Evolutionary conservation across 2,329 filamentous ascomycete species (phyloP), one percentile per base, ranked within the genome.

Genomic region (Decorospora gaudefroyi): DNA sequence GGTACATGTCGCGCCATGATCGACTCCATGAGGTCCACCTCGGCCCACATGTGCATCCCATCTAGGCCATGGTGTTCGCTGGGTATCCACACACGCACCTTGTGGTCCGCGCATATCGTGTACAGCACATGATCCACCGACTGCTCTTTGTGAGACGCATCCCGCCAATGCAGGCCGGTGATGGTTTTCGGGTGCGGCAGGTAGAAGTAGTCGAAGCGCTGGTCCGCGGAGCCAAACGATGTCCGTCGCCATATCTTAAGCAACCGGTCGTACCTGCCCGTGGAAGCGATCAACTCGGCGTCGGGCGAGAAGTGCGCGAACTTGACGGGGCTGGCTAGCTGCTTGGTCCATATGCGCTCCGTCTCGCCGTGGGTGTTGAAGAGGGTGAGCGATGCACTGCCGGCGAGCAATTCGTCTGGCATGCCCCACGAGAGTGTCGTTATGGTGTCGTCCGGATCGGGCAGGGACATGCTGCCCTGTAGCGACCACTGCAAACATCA

Each of bases 241-340:
- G 95, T 75, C 39, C 92, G 82, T 52, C 90, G 83, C 93, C 95
- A 99, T 59, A 97, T 81, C 72, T 99, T 97, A 55, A 95, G 84
- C 13, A 97, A 74, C 37, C 86, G 80, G 69, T 97, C 93, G 64
- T 88, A 83, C 35, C 78, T 76, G 28, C 90, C 87, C 9, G 87
- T 81, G 1, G 88, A 91, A 12, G 90, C 92, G 39, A 97, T 89
- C 49, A 95, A 84, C 13, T 85, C 85, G 9, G 89, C 91, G 68
- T 96, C 92, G 52, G 89, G 89, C 1, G 92, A 96, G 56, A 96
- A 84, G 6, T 79, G 76, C 2, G 90, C 90, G 44, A 86, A 81
- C 62, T 87, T 87, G 25, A 83, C 83, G 0, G 85, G 79, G 61
- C 81, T 90, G 2, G 91, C 86, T 5, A 97, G 76, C 28, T 74